Conservation (phyloP, 2,329 filamentous ascomycete species). For the Talaromyces amestolkiae region DNA sequence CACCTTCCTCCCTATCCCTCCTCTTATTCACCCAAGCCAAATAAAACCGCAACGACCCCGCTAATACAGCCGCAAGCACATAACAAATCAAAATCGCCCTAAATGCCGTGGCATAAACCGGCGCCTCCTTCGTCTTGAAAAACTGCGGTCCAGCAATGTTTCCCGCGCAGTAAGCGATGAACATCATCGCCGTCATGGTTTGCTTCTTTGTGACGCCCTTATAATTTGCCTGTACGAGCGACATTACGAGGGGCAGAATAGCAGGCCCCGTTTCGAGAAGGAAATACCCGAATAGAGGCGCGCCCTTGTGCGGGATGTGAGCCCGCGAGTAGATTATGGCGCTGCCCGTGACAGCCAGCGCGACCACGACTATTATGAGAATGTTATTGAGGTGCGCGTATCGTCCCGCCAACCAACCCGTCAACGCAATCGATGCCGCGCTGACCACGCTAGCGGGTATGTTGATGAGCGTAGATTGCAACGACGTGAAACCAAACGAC, state of each 20-base stretch:
- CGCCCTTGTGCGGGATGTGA: slow-evolving; percentile 40
- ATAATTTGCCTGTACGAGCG: slow-evolving; percentile 41
- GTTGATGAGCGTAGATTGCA: slow-evolving; percentile 57
- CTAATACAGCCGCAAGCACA: slow-evolving; percentile 51
- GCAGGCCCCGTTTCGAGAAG: slow-evolving; percentile 54
- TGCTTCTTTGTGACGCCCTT: slow-evolving; percentile 58
- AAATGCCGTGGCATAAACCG: slow-evolving; percentile 43
- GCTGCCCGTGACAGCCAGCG: slow-evolving; percentile 8
- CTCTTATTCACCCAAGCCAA: slow-evolving; percentile 55
- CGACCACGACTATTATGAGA: slow-evolving; percentile 10
- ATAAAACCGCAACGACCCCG: slow-evolving; percentile 54
- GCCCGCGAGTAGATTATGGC: slow-evolving; percentile 17
- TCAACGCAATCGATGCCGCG: slow-evolving; percentile 50
- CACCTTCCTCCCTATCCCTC: slow-evolving; percentile 47
- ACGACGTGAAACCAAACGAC: slow-evolving; percentile 49
- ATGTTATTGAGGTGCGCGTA: slow-evolving; percentile 4
- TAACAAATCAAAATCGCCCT: slow-evolving; percentile 58
- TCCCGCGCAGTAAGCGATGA: slow-evolving; percentile 55
- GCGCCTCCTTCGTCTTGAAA: slow-evolving; percentile 50
- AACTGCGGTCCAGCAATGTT: slow-evolving; percentile 57
- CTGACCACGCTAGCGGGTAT: slow-evolving; percentile 58
- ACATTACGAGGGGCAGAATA: slow-evolving; percentile 51
- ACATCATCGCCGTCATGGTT: slow-evolving; percentile 50
- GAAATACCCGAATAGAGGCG: slow-evolving; percentile 58
- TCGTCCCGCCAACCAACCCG: slow-evolving; percentile 13